Conservation (phyloP, 169 alveolate genomes). For the Fabrea salina region DNA sequence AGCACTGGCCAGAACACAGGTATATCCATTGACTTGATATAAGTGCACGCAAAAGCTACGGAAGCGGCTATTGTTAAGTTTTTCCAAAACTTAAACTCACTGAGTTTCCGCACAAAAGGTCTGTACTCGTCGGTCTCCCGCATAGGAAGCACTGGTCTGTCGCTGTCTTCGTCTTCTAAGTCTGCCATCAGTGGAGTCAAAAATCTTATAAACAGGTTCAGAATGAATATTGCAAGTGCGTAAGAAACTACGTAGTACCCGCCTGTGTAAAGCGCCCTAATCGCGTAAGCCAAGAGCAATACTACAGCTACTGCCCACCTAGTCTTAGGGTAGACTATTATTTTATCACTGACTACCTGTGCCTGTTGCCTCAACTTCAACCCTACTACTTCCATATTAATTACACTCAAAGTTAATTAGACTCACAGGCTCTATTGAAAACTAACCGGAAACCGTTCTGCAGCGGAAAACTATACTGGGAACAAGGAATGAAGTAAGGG, state of each 20-base stretch:
- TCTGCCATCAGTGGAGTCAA: conserved; percentile 84
- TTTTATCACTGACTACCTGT: conserved; percentile 4
- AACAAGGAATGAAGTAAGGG: conserved; percentile 40
- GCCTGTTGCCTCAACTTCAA: too few species aligned
- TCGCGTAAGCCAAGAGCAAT: too few species aligned
- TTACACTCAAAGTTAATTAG: too few species aligned
- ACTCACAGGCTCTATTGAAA: too few species aligned
- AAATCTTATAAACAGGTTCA: conserved; percentile 80
- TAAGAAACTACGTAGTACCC: conserved; percentile 84
- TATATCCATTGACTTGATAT: conserved; percentile 67
- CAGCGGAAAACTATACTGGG: too few species aligned
- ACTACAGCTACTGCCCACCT: background rate
- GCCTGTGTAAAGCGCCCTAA: conserved; percentile 47
- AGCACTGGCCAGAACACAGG: conserved; percentile 93
- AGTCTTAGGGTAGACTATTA: background rate
- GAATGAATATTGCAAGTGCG: conserved; percentile 76
- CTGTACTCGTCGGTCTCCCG: conserved; percentile 76
- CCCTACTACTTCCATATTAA: too few species aligned
- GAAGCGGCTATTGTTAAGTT: conserved; percentile 29
- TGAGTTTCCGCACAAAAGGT: conserved; percentile 86
- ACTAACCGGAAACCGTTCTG: too few species aligned
- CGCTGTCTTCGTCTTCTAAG: conserved; percentile 68
- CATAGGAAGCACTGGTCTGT: conserved; percentile 71
- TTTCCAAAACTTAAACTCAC: conserved; percentile 89
- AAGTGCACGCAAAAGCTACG: conserved; percentile 29